Evolutionary conservation across 768 basidiomycete species (phyloP).

Genomic region (Psilocybe tampanensis): DNA sequence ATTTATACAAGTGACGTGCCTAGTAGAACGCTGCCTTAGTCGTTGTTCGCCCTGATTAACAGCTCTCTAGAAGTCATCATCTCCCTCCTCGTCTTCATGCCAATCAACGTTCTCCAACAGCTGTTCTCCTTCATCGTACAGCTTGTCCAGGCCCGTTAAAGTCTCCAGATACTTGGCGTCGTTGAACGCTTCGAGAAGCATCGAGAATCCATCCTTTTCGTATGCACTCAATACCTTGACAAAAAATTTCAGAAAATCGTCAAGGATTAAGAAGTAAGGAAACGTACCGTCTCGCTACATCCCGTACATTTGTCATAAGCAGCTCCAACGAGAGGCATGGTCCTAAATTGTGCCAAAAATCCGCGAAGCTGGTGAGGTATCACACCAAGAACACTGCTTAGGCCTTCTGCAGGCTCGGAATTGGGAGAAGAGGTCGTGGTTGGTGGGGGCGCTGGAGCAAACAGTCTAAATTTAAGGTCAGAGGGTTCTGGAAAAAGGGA

Average conservation of each 20-base stretch:
- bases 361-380: conserved; percentile 96
- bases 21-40: too few species aligned
- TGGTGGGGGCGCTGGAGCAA: conserved; percentile 74
- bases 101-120: conserved; percentile 74
- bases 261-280: neutral
- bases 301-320: conserved; percentile 91
- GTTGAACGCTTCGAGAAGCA: conserved; percentile 83
- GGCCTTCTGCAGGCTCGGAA: conserved; percentile 32
- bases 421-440: conserved; percentile 27
- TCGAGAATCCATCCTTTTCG: conserved; percentile 73
- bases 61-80: conserved; percentile 26
- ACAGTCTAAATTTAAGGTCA: conserved; percentile 23
- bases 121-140: conserved; percentile 76
- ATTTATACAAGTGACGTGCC: too few species aligned
- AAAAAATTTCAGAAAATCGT: neutral
- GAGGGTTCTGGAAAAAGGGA: neutral
- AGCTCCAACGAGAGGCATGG: conserved; percentile 80
- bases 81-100: conserved; percentile 63
- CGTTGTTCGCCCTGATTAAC: too few species aligned
- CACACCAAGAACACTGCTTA: conserved; percentile 68
- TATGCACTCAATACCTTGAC: conserved; percentile 80
- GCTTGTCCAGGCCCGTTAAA: conserved; percentile 77
- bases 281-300: conserved; percentile 73
- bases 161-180: conserved; percentile 74
- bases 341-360: conserved; percentile 85